phyloP scores from a whole-genome alignment of 768 basidiomycete genomes.

The Hygrophorus russula region DNA sequence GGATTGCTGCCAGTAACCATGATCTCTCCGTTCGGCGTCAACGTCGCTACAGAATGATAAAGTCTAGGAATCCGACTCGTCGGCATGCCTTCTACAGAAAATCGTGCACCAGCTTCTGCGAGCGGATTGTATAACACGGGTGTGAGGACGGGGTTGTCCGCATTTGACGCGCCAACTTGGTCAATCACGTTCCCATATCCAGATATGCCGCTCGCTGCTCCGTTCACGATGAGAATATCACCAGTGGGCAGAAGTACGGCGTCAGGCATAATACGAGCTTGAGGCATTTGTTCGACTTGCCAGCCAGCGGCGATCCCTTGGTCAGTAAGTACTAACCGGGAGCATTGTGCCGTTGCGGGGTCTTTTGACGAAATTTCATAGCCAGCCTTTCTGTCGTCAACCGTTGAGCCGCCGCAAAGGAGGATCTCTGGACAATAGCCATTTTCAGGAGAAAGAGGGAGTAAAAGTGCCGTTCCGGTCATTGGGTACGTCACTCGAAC shows the following conservation, averaged over 20 bases:
- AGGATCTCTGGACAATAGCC: slow-evolving; percentile 59
- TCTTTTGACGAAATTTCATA: slow-evolving; percentile 63
- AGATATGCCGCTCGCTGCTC: slow-evolving; percentile 60
- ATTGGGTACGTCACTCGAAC: slow-evolving; percentile 79
- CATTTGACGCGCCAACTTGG: slow-evolving; percentile 69
- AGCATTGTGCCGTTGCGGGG: slow-evolving; percentile 63
- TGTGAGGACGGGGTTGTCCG: slow-evolving; percentile 56
- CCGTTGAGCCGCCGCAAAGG: slow-evolving; percentile 65
- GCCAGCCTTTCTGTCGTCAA: slow-evolving; percentile 48
- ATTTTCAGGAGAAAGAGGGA: slow-evolving; percentile 55
- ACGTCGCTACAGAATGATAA: slow-evolving; percentile 77
- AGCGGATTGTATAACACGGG: slow-evolving; percentile 62
- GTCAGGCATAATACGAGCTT: slow-evolving; percentile 68
- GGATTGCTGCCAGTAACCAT: slow-evolving; percentile 83
- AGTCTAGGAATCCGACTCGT: slow-evolving; percentile 59
- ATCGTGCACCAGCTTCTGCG: slow-evolving; percentile 44
- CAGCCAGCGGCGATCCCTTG: slow-evolving; percentile 58
- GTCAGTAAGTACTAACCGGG: slow-evolving; percentile 53
- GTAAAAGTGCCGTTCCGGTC: slow-evolving; percentile 62
- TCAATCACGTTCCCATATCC: slow-evolving; percentile 66
- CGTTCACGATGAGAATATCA: slow-evolving; percentile 64
- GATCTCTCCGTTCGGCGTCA: slow-evolving; percentile 59
- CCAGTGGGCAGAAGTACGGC: slow-evolving; percentile 76
- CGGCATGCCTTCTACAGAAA: slow-evolving; percentile 45
- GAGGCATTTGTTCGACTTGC: slow-evolving; percentile 66